phyloP scores from a whole-genome alignment of 768 basidiomycete genomes.

The Termitomyces heimii region DNA sequence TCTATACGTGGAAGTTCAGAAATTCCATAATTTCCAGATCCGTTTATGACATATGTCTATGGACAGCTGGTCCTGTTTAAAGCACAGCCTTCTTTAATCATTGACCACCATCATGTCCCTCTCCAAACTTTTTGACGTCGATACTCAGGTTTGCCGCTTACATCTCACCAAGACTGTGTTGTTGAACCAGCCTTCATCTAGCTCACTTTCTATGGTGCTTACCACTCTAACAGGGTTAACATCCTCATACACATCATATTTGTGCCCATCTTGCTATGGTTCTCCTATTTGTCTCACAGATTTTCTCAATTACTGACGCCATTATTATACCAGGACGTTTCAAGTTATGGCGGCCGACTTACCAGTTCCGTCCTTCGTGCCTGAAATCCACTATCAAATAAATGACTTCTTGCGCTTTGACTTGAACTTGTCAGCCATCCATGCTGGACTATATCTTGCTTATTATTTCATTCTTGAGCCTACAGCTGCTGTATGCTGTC shows the following conservation, averaged over 20 bases:
- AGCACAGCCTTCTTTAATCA: slow-evolving; percentile 7
- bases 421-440: slow-evolving; percentile 58
- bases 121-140: slow-evolving; percentile 52
- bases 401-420: slow-evolving; percentile 67
- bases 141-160: slow-evolving; percentile 51
- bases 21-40: slow-evolving; percentile 7
- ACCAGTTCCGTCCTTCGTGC: slow-evolving; percentile 50
- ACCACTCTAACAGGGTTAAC: slow-evolving; percentile 82
- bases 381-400: slow-evolving; percentile 42
- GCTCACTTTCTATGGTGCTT: slow-evolving; percentile 92
- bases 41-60: slow-evolving; percentile 17
- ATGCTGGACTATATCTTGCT: slow-evolving; percentile 48
- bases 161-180: neutral
- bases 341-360: slow-evolving; percentile 46
- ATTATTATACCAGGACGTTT: slow-evolving; percentile 43
- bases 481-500: slow-evolving; percentile 65
- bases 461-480: slow-evolving; percentile 88
- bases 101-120: slow-evolving; percentile 27
- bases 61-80: slow-evolving; percentile 5
- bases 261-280: slow-evolving; percentile 85
- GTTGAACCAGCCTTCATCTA: slow-evolving; percentile 23
- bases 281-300: slow-evolving; percentile 1
- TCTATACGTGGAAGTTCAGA: slow-evolving; percentile 9
- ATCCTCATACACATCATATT: slow-evolving; percentile 80
- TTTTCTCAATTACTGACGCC: slow-evolving; percentile 1